Percentiles rank a stretch among this genome's conserved stretches.
These are phyloP conservation scores for Aspergillus sclerotiicarbonarius DNA, from an alignment of 495 filamentous ascomycete species.

Conservation along the genomic window DNA sequence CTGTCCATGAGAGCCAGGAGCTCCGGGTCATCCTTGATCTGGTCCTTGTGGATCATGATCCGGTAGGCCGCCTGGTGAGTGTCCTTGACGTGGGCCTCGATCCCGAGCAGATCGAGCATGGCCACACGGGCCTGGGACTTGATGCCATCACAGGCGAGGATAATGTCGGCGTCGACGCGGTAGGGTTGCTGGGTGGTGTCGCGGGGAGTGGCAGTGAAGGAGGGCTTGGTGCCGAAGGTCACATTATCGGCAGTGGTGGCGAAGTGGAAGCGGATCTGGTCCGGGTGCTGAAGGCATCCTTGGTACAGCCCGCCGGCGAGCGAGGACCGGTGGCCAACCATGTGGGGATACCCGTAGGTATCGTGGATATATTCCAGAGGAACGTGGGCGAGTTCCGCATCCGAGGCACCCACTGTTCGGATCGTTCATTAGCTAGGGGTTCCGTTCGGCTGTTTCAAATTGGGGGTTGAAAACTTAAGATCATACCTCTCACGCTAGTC, in stretches of 20 bases:
- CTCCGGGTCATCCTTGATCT: constrained; percentile 66
- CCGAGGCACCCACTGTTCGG: constrained; percentile 59
- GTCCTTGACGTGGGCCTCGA: constrained; percentile 60
- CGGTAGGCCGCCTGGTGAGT: constrained; percentile 81
- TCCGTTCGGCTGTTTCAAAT: not conserved
- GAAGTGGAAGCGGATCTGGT: constrained; percentile 67
- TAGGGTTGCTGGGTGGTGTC: constrained; percentile 48
- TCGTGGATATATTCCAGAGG: constrained; percentile 62
- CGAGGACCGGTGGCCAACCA: constrained; percentile 73
- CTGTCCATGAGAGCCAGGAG: constrained; percentile 64
- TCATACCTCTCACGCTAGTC: constrained; percentile 52
- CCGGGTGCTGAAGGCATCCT: constrained; percentile 59
- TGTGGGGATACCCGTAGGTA: constrained; percentile 72
- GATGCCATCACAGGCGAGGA: constrained; percentile 73
- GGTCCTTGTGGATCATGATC: constrained; percentile 70
- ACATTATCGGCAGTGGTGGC: constrained; percentile 53
- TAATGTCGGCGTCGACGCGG: constrained; percentile 60
- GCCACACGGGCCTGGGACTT: constrained; percentile 61
- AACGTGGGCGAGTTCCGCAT: constrained; percentile 67
- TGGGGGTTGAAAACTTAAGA: not conserved
- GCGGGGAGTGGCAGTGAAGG: constrained; percentile 56
- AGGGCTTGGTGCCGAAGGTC: constrained; percentile 52
- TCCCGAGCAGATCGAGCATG: constrained; percentile 57
- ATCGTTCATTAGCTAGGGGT: not conserved
- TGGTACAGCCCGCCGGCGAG: constrained; percentile 68